Evolutionary conservation across 768 basidiomycete species (phyloP).

Genomic region (Termitomyces sp.): DNA sequence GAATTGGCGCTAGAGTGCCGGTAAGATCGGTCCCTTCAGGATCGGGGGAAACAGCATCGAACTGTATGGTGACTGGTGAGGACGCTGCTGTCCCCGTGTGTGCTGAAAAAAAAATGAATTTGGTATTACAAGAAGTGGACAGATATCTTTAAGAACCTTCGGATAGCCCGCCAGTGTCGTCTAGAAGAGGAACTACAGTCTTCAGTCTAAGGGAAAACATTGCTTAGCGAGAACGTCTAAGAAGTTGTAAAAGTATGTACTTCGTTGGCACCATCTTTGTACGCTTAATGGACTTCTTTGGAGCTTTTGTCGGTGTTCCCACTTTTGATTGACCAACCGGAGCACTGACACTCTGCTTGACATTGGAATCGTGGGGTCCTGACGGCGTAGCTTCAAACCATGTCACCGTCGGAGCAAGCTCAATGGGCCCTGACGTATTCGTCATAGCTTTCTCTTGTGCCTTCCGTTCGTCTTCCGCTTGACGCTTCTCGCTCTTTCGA

Average conservation of each 20-base stretch:
- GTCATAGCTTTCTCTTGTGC: slow-evolving; percentile 34
- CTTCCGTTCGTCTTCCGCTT: slow-evolving; percentile 41
- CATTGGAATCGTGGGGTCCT: slow-evolving; percentile 27
- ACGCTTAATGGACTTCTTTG: slow-evolving; percentile 35
- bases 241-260: slow-evolving; percentile 16
- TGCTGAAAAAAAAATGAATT: slow-evolving; percentile 25
- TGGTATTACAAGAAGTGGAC: not conserved
- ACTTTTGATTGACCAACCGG: slow-evolving; percentile 27
- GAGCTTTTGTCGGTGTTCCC: slow-evolving; percentile 44
- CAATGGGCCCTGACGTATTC: slow-evolving; percentile 28
- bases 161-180: slow-evolving; percentile 51
- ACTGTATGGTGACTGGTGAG: slow-evolving; percentile 53
- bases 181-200: slow-evolving; percentile 30
- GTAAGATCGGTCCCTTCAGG: slow-evolving; percentile 29
- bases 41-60: slow-evolving; percentile 45
- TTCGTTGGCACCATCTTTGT: slow-evolving; percentile 29
- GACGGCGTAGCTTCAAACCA: slow-evolving; percentile 36
- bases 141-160: slow-evolving; percentile 40
- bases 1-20: slow-evolving; percentile 23
- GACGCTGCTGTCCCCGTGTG: slow-evolving; percentile 70
- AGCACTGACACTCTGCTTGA: slow-evolving; percentile 11
- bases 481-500: slow-evolving; percentile 46
- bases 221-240: slow-evolving; percentile 7
- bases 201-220: slow-evolving; percentile 14
- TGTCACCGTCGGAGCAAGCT: slow-evolving; percentile 34